phyloP scores from a whole-genome alignment of 148 eudicot genomes.

The Nyssa sinensis region DNA sequence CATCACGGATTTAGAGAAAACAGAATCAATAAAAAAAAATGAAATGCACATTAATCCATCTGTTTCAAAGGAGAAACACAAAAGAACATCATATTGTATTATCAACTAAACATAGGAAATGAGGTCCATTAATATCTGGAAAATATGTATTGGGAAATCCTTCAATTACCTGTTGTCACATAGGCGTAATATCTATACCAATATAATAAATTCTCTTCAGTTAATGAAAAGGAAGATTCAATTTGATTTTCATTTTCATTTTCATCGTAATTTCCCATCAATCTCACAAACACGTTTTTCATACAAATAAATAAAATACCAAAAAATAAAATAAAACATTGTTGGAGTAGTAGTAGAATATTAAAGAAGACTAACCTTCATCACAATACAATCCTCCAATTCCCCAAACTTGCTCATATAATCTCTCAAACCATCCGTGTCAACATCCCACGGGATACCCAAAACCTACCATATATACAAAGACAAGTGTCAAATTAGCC shows the following conservation, averaged over 20 bases:
- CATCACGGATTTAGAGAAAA: too few relatives aligned
- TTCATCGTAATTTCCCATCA: not conserved
- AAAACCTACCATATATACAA: constrained; percentile 51
- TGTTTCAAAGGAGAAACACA: not conserved
- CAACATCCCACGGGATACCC: constrained; percentile 98
- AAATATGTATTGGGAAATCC: too few relatives aligned
- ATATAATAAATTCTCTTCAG: too few relatives aligned
- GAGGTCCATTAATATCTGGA: too few relatives aligned
- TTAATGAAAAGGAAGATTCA: too few relatives aligned
- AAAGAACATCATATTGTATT: too few relatives aligned
- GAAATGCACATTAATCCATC: not conserved
- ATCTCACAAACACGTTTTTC: not conserved
- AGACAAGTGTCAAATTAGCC: not conserved
- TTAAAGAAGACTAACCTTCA: constrained; percentile 60
- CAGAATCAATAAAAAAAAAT: too few relatives aligned
- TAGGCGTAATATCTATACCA: not conserved
- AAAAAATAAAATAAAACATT: too few relatives aligned
- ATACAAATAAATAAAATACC: not conserved
- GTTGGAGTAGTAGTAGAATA: not conserved
- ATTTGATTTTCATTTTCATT: not conserved
- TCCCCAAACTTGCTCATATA: constrained; percentile 93
- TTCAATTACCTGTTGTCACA: not conserved
- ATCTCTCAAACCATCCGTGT: constrained; percentile 85
- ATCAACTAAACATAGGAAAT: too few relatives aligned
- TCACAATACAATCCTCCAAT: constrained; percentile 91